Evolutionary conservation across 306 rosid genomes (phyloP), one percentile per base, ranked within the genome.

Genomic region (Nissolia schottii): DNA sequence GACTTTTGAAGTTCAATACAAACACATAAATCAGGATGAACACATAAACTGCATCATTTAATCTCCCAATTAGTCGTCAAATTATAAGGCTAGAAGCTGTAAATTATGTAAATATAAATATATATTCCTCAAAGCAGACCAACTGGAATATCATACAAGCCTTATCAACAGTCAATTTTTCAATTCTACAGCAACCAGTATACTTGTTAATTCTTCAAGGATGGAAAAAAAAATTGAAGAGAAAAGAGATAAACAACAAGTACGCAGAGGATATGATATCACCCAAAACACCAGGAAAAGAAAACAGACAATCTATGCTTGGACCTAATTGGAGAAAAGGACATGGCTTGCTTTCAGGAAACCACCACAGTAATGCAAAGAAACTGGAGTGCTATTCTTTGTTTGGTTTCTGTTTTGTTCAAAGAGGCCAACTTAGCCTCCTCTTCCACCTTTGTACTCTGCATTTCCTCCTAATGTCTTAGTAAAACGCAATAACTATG

Each of bases 1-100:
- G 61, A 55, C 45, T 15, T 48, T 38, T 29, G 70, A 48, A 53
- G 16, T 15, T 28, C 66, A 71, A 40, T 64, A 25, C 35, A 64
- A 71, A 55, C 23, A 31, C 61, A 28, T 22, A 45, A 54, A 56
- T 22, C 75, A 64, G 62, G 53, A 59, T 60, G 71, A 59, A 67
- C 54, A 18, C 11, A 64, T 32, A 56, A 15, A 60, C 10, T 18
- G 73, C 48, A 51, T 40, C 59, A 31, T 8, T 20, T 49, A 73
- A 40, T 24, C n/a, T 38, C 24, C 53, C 16, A 34, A 27, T 28
- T 37, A 38, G 37, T 40, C 7, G 60, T 59, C 66, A 79, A 73
- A 7, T 40, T 65, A 64, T 6, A 41, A 15, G 76, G 58, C 34
- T 68, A 56, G 40, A 75, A 67, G 29, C 46, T 23, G 40, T 43